phyloP scores from a whole-genome alignment of 495 filamentous ascomycete genomes.

The Hyphodiscus hymeniophilus region DNA sequence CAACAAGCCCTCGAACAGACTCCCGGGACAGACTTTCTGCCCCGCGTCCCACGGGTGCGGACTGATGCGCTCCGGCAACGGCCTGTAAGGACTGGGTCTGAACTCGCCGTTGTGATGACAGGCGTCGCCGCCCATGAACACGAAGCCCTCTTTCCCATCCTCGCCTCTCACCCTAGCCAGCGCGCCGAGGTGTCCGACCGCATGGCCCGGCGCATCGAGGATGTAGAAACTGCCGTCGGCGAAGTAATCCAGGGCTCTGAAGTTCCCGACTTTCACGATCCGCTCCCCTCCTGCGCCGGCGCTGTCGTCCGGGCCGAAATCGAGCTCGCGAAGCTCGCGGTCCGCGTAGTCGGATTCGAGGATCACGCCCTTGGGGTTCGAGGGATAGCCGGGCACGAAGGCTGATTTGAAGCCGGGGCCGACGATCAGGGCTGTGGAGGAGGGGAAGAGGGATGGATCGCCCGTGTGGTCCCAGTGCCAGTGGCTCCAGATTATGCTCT shows the following conservation, averaged over 20 bases:
- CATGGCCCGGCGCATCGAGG: constrained; percentile 41
- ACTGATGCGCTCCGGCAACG: constrained; percentile 29
- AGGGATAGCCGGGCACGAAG: constrained; percentile 36
- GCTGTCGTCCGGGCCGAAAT: background rate
- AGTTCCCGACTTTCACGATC: constrained; percentile 35
- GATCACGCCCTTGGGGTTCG: constrained; percentile 27
- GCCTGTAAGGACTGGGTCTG: constrained; percentile 35
- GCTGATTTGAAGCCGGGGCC: constrained; percentile 42
- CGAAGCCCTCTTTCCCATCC: constrained; percentile 23
- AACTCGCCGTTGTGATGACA: constrained; percentile 39
- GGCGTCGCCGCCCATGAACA: constrained; percentile 45
- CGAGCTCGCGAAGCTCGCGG: background rate
- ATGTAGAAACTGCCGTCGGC: constrained; percentile 48
- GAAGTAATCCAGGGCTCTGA: constrained; percentile 48
- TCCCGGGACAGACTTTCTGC: constrained; percentile 14
- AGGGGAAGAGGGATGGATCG: constrained; percentile 38
- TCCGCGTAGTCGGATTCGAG: constrained; percentile 28
- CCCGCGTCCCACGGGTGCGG: constrained; percentile 24
- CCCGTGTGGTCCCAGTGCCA: constrained; percentile 26
- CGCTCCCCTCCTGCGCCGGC: too few species aligned
- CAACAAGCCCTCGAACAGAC: constrained; percentile 14
- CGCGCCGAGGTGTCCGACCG: constrained; percentile 41
- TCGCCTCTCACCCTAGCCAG: constrained; percentile 33
- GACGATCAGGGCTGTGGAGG: constrained; percentile 38
- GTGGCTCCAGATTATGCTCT: constrained; percentile 39